These are phyloP conservation scores for Trichoderma breve DNA, from an alignment of 2,329 filamentous ascomycete genomes.

Conservation along the genomic window DNA sequence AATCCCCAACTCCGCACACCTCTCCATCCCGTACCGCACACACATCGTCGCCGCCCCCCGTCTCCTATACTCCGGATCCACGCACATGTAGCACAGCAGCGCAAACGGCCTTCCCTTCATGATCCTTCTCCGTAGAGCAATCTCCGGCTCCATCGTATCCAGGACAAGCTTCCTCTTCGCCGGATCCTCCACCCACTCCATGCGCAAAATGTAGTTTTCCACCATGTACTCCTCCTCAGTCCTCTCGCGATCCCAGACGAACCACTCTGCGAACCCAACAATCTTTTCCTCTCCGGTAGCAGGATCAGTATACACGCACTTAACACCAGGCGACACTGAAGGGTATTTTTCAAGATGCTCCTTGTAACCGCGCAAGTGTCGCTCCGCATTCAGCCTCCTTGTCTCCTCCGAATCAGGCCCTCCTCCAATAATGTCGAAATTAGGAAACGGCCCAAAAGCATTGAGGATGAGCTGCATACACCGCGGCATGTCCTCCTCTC, in stretches of 20 bases:
- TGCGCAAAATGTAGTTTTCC: not conserved
- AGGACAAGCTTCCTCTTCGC: not conserved
- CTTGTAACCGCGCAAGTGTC: not conserved
- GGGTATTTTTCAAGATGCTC: conserved; percentile 17
- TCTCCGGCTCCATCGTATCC: not conserved
- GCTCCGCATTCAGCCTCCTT: not conserved
- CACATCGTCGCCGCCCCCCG: conserved; percentile 8
- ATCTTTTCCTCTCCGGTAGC: conserved; percentile 13
- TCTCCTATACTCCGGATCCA: conserved; percentile 11
- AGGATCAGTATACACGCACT: conserved; percentile 17
- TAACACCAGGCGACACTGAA: conserved; percentile 8
- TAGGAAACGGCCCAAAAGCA: conserved; percentile 6
- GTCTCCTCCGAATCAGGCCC: conserved; percentile 14
- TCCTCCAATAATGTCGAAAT: not conserved
- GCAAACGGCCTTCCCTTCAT: conserved; percentile 11
- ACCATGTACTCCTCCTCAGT: conserved; percentile 4
- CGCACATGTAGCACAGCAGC: conserved; percentile 16
- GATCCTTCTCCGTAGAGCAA: not conserved
- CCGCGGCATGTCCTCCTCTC: conserved; percentile 20
- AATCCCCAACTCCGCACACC: conserved; percentile 17
- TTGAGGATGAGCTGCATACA: conserved; percentile 19
- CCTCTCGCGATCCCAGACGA: conserved; percentile 15
- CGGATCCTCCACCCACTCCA: conserved; percentile 10
- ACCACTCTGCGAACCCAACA: conserved; percentile 20
- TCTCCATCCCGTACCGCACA: conserved; percentile 17